Evolutionary conservation across 176 grass and related monocot species (phyloP), one percentile per base, ranked within the genome.

Genomic region (Leersia perrieri): DNA sequence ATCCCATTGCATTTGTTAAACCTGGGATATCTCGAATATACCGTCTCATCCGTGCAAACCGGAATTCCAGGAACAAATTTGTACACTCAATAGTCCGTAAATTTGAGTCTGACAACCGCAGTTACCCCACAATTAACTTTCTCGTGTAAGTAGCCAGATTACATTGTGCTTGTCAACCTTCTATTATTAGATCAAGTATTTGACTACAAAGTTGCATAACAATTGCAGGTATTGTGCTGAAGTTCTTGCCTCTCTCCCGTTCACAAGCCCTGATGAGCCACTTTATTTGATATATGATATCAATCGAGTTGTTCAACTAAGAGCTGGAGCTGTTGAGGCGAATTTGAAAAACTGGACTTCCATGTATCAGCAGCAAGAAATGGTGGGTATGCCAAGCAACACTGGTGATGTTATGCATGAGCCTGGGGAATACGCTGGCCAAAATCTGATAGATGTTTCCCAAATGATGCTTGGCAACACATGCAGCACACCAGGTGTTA

Each of bases 201-300:
- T 70, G 34, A 70, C 73, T 81, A 70, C 68, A 65, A 68, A 31
- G 60, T 79, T 82, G 25, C 60, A 3, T 82, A 34, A 83, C 82
- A 27, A 36, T 72, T 96, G 89, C 87, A 99, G 97, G 47, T 99
- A 99, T 78, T 99, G 97, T 78, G 84, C 83, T 20, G 97, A 99
- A 87, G 89, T 99, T 85, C 92, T 99, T 86, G 89, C 93, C 27
- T 90, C 89, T 72, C 89, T 99, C 77, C 97, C 97, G 1, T 99
- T 99, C 84, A 93, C 93, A 69, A 84, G 80, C 16, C 91, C 85
- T 33, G 97, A 99, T 87, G 97, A 99, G 73, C 97, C 97, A 31
- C 90, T 99, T 75, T 96, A 99, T 68, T 82, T 99, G 87, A 95
- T 99, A 65, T 96, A 99, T 77, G 93, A 96, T 82, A 99, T 99